Evolutionary conservation across 306 rosid species (phyloP).

Genomic region (Vachellia pachyceras): DNA sequence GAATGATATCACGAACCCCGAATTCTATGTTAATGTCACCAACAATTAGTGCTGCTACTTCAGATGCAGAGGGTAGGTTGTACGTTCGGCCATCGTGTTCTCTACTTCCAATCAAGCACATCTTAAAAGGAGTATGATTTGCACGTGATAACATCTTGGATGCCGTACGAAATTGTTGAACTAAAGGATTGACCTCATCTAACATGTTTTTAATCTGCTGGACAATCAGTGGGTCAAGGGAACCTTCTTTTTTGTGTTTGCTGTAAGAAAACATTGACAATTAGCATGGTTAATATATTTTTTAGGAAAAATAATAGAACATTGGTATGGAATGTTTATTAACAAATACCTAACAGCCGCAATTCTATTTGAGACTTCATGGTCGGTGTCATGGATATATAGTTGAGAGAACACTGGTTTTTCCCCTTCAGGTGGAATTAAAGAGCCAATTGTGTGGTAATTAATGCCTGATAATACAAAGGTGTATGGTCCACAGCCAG

Average conservation of each 20-base stretch:
- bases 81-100: neutral
- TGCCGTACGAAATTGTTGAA: neutral
- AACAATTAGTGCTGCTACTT: neutral
- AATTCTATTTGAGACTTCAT: neutral
- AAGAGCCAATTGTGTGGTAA: neutral
- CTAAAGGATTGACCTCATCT: neutral
- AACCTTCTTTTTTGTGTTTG: no score
- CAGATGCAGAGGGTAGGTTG: neutral
- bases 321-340: no score
- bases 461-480: neutral
- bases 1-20: no score
- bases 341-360: neutral
- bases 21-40: neutral
- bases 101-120: neutral
- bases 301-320: accelerated
- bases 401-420: neutral
- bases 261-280: neutral
- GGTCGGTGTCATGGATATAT: neutral
- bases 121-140: neutral
- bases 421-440: neutral
- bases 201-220: no score
- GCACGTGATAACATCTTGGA: neutral
- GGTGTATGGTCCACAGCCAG: neutral
- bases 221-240: neutral
- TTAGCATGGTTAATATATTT: no score